Evolutionary conservation across 768 basidiomycete genomes (phyloP).

Genomic region (Tricholoma sp.): DNA sequence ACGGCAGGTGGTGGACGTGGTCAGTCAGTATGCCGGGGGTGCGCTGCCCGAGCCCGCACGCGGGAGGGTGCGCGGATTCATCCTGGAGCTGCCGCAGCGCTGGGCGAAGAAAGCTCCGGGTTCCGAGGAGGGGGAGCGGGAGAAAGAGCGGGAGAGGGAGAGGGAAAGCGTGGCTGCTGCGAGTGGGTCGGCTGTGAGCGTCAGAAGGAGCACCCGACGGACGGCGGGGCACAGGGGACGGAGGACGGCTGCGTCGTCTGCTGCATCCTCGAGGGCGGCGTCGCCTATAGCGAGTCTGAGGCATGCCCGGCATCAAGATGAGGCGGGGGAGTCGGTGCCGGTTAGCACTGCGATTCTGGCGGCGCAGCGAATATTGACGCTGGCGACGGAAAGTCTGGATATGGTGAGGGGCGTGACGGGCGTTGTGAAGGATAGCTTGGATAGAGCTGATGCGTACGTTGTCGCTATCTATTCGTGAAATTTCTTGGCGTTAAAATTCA

Average conservation of each 20-base stretch:
- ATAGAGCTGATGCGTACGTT: slow-evolving; percentile 81
- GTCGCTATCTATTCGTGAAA: slow-evolving; percentile 5
- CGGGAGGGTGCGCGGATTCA: slow-evolving; percentile 66
- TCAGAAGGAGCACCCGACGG: slow-evolving; percentile 26
- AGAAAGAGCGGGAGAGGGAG: slow-evolving; percentile 18
- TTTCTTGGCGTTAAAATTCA: neutral
- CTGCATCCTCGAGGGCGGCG: slow-evolving; percentile 24
- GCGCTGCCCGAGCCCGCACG: slow-evolving; percentile 85
- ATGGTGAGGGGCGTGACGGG: slow-evolving; percentile 89
- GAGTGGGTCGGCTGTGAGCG: slow-evolving; percentile 24
- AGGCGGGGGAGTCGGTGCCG: slow-evolving; percentile 20
- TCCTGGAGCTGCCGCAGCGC: slow-evolving; percentile 74
- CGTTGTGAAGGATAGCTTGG: slow-evolving; percentile 83
- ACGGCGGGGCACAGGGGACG: slow-evolving; percentile 36
- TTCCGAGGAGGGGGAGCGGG: slow-evolving; percentile 14
- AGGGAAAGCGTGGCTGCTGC: slow-evolving; percentile 27
- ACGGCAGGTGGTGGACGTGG: slow-evolving; percentile 83
- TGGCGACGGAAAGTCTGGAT: slow-evolving; percentile 89
- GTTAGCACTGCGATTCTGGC: slow-evolving; percentile 63
- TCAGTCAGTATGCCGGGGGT: slow-evolving; percentile 79
- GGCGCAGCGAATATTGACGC: slow-evolving; percentile 74
- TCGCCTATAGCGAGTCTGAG: slow-evolving; percentile 15
- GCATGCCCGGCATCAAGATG: slow-evolving; percentile 15
- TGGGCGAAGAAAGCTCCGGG: slow-evolving; percentile 52
- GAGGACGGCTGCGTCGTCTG: slow-evolving; percentile 22